Base-by-base conservation (phyloP, 2,329 filamentous ascomycete species). In the Colletotrichum destructivum region DNA sequence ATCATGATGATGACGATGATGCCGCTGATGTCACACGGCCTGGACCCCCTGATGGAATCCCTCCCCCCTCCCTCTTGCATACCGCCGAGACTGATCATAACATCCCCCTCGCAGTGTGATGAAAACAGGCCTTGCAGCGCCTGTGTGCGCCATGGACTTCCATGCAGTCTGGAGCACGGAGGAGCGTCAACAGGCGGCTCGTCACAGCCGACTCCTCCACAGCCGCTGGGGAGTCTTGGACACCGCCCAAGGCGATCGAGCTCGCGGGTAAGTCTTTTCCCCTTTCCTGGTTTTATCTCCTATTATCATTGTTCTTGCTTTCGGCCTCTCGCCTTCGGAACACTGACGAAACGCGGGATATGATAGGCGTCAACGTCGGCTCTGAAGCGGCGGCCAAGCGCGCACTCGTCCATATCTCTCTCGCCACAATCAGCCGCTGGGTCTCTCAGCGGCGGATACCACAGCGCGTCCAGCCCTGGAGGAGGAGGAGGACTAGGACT, bases 41-140 rank as follows among this genome's bases (percentile, higher is more conserved):
- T 47, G n/a, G 11, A 6, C 11, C 35, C 31, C 31, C 31, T 31
- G 31, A 31, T 31, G 1, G 31, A 31, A 31, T 62, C 23, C 26
- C 18, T 26, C 13, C 15, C 15, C n/a, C 4, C 26, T 15, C 40
- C 2, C 40, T 47, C 52, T 35, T 63, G 18, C 8, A 54, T 26
- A 44, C 42, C 40, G 18, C 23, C 31, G 31, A 52, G 12, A 66
- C 66, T 70, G 42, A 72, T 56, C 11, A 21, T 31, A 7, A 56
- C 51, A 15, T 38, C n/a, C 26, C 21, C n/a, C 38, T 60, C 59
- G 21, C 57, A 83, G 82, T 84, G 82, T 72, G 81, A 84, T 60
- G 82, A 84, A 69, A 77, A 77, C 12, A 76, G 74, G n/a, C 82
- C 82, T 4, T 83, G 82, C 68, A 77, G 74, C n/a, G 81, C 81